Evolutionary conservation across 768 basidiomycete species (phyloP).

Genomic region (Chalciporus chontae): DNA sequence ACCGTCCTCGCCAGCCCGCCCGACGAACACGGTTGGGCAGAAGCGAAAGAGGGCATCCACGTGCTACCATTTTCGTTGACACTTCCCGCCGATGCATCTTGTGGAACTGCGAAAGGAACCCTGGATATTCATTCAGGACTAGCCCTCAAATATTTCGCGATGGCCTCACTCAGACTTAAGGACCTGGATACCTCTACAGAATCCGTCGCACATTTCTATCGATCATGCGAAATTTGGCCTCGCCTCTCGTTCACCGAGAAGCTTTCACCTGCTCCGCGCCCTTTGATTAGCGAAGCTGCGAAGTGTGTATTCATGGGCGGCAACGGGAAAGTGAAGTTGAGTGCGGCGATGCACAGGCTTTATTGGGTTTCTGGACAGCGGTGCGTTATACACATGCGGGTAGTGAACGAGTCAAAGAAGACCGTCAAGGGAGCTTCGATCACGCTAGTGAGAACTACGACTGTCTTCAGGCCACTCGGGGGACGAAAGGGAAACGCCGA

Average conservation of each 20-base stretch:
- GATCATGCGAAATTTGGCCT: slow-evolving; percentile 78
- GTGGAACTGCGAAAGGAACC: slow-evolving; percentile 56
- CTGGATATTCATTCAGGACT: slow-evolving; percentile 55
- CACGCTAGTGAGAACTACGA: slow-evolving; percentile 60
- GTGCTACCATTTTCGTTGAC: slow-evolving; percentile 68
- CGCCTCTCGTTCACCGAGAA: slow-evolving; percentile 58
- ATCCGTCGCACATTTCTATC: slow-evolving; percentile 88
- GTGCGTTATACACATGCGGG: slow-evolving; percentile 61
- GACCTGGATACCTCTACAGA: slow-evolving; percentile 53
- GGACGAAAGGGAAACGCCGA: slow-evolving; percentile 30
- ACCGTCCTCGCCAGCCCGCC: slow-evolving; percentile 41
- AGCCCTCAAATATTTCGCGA: slow-evolving; percentile 72
- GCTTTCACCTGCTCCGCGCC: slow-evolving; percentile 57
- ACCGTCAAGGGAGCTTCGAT: slow-evolving; percentile 63
- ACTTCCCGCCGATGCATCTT: slow-evolving; percentile 53
- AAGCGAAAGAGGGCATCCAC: slow-evolving; percentile 64
- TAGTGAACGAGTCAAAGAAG: slow-evolving; percentile 67
- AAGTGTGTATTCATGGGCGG: slow-evolving; percentile 62
- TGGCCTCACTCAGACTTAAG: slow-evolving; percentile 77
- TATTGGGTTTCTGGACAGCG: slow-evolving; percentile 82
- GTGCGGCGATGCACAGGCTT: slow-evolving; percentile 63
- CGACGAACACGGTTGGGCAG: slow-evolving; percentile 61
- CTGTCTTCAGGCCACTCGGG: slow-evolving; percentile 53
- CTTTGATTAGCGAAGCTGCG: slow-evolving; percentile 54
- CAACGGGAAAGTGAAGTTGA: slow-evolving; percentile 59